These are phyloP conservation scores for Ensete ventricosum DNA, from an alignment of 176 grass and related monocot genomes.

Conservation along the genomic window DNA sequence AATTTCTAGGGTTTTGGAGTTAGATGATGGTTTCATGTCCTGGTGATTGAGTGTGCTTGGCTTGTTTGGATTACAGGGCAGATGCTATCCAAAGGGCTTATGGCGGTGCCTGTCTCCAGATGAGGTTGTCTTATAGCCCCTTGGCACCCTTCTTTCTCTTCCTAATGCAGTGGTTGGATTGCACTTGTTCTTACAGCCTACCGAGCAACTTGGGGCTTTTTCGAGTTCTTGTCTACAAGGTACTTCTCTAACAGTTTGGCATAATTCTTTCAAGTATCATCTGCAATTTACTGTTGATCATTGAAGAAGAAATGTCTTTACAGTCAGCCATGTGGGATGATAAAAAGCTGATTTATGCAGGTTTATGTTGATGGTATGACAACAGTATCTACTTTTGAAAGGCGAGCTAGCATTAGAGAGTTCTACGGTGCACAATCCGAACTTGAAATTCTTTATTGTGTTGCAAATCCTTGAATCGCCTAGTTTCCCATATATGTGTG, in stretches of 20 bases:
- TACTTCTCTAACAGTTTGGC: not conserved
- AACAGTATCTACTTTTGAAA: conserved; percentile 35
- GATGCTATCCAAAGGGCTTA: conserved; percentile 39
- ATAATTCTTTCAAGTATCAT: not conserved
- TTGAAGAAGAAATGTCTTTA: not conserved
- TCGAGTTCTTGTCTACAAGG: conserved; percentile 52
- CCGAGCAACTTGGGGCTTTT: conserved; percentile 44
- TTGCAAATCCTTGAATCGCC: not conserved
- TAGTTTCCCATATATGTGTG: not conserved
- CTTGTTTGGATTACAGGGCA: conserved; percentile 24
- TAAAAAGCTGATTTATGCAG: conserved; percentile 12
- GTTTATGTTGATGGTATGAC: conserved; percentile 30
- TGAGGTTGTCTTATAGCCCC: conserved; percentile 54
- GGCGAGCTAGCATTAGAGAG: conserved; percentile 45
- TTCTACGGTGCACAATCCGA: conserved; percentile 27
- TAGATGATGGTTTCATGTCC: not conserved
- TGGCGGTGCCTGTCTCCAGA: conserved; percentile 49
- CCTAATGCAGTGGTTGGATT: conserved; percentile 51
- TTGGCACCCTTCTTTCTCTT: conserved; percentile 33
- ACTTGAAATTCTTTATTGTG: not conserved
- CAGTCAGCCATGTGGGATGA: too few relatives aligned
- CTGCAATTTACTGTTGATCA: not conserved
- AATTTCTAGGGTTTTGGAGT: too few relatives aligned
- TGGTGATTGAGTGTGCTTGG: not conserved
- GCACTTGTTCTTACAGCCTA: conserved; percentile 26